Percentiles rank a stretch among this genome's conserved stretches.
Conservation (phyloP, 345 rosid species). For the Pseudoturritis turrita region DNA sequence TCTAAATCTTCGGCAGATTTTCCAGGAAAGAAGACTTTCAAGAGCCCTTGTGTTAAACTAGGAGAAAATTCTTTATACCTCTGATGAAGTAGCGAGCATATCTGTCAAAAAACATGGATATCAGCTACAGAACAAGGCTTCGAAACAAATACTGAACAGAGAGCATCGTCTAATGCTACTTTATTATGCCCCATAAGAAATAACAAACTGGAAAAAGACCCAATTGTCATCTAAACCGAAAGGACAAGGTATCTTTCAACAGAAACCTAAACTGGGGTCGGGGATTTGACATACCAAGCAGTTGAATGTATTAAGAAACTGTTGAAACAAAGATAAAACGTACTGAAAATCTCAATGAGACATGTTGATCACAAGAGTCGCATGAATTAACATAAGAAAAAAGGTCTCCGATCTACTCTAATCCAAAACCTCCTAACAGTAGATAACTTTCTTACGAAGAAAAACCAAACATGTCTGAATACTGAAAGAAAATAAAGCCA, state of each 20-base stretch:
- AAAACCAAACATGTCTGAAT: not conserved
- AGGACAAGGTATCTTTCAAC: not conserved
- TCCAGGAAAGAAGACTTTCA: conserved; percentile 90
- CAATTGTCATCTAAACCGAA: not conserved
- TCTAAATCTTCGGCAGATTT: conserved; percentile 88
- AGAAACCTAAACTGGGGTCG: not conserved
- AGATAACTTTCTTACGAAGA: not conserved
- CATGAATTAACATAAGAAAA: not conserved
- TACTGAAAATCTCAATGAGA: not conserved
- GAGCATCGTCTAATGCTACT: not conserved
- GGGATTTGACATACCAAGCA: not conserved
- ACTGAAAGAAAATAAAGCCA: not conserved
- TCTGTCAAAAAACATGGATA: conserved; percentile 40
- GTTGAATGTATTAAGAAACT: not conserved
- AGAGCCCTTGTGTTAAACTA: conserved; percentile 75
- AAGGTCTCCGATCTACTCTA: not conserved
- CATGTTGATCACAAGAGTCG: not conserved
- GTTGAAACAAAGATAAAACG: not conserved
- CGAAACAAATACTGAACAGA: not conserved
- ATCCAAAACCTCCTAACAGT: not conserved
- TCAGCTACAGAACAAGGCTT: conserved; percentile 11
- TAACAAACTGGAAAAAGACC: not conserved
- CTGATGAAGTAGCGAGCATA: conserved; percentile 98
- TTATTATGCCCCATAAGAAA: not conserved
- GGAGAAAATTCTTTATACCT: conserved; percentile 95